These are phyloP conservation scores for Stentor coeruleus DNA, from an alignment of 73 alveolate species.

Conservation along the genomic window DNA sequence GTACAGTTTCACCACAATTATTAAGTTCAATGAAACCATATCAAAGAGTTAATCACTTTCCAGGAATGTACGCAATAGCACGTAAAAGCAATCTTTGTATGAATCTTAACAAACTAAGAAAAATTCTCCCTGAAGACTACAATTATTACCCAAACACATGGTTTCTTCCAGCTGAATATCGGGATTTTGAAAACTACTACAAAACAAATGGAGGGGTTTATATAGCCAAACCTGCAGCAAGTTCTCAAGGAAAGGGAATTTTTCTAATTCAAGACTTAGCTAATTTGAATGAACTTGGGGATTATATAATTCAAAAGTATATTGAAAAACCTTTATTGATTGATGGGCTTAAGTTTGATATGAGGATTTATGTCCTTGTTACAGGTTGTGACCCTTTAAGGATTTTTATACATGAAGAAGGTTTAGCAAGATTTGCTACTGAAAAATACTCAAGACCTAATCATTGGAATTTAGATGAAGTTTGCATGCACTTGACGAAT, in stretches of 20 bases:
- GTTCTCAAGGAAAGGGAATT: conserved; percentile 97
- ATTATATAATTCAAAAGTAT: conserved; percentile 75
- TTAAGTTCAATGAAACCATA: conserved; percentile 43
- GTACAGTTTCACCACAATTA: conserved; percentile 36
- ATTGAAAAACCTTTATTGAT: conserved; percentile 76
- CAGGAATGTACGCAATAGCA: conserved; percentile 52
- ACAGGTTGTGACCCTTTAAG: conserved; percentile 74
- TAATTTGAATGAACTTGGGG: conserved; percentile 52
- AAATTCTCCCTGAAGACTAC: conserved; percentile 40
- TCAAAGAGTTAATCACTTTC: conserved; percentile 57
- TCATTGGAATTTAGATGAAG: conserved; percentile 49
- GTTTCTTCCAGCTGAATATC: conserved; percentile 53
- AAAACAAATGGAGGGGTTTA: conserved; percentile 62
- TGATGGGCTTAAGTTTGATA: conserved; percentile 83
- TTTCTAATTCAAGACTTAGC: conserved; percentile 78
- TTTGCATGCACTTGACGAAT: conserved; percentile 76
- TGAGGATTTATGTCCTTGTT: conserved; percentile 83
- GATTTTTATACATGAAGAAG: conserved; percentile 70
- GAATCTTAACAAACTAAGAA: conserved; percentile 42
- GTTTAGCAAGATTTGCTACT: conserved; percentile 72
- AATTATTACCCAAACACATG: conserved; percentile 57
- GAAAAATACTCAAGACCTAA: conserved; percentile 57
- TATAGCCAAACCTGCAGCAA: conserved; percentile 93
- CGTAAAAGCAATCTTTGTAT: conserved; percentile 44
- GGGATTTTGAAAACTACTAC: conserved; percentile 33